Base-by-base conservation (phyloP, 805 yeast species). In the Myxozyma sirexii region DNA sequence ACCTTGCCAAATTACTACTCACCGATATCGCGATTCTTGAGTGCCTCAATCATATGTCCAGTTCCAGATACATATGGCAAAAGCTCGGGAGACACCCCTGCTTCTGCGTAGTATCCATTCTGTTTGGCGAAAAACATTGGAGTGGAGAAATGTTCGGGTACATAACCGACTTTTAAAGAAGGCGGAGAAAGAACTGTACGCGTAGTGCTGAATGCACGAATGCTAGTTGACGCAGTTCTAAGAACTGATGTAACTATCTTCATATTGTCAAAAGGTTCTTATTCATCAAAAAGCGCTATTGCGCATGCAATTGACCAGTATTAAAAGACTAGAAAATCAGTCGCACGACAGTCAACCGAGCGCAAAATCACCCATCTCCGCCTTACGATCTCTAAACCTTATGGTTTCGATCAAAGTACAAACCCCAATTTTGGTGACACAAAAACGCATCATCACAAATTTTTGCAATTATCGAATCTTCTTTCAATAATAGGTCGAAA, bases 131-230 rank as follows among this genome's bases (percentile, higher is more conserved):
- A 83, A 62, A 84, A 84, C 64, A 91, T 76, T 3, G 97, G 97
- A 0, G 97, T 88, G 41, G 94, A 85, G 69, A 90, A 92, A 71
- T 92, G 97, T 73, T 91, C 97, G 1, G 97, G 97, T 54, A 91
- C 84, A 74, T 83, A 88, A 1, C 97, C 97, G 29, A 91, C 87
- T 35, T 43, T 64, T 41, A 65, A 31, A 12, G 48, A 26, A 15
- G 42, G 43, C 27, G 17, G 35, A 24, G 46, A 15, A 48, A 24
- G 15, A 7, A 17, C 24, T n/a, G 49, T 8, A 12, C 53, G 24
- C 43, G 43, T 8, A 10, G 53, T 17, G 53, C 53, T 48, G n/a
- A 48, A 48, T 23, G 53, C 33, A 12, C 53, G 53, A 23, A 24
- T 24, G 26, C 23, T 15, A 6, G 33, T 2, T 10, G 27, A 23